These are phyloP conservation scores for Beta macrorhiza DNA, from an alignment of 179 eudicot genomes.

Conservation along the genomic window DNA sequence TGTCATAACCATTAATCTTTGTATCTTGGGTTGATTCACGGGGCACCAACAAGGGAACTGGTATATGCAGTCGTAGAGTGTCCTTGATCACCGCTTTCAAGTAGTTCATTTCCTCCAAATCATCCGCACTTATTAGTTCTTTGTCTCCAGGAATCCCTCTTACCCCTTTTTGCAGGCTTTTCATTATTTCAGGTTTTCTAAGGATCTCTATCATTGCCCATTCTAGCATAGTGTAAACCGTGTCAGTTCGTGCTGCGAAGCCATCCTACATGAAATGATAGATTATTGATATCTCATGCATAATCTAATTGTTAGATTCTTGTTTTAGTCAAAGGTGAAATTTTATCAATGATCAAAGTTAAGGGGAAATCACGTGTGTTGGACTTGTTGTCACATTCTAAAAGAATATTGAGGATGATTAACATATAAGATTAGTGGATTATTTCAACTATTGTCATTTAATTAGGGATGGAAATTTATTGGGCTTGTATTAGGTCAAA, in stretches of 20 bases:
- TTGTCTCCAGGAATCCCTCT: slow-evolving; percentile 20
- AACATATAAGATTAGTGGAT: too few species aligned
- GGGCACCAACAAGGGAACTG: slow-evolving; percentile 36
- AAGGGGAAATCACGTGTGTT: not conserved
- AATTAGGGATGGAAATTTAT: too few species aligned
- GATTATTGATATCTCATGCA: not conserved
- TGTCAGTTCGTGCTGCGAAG: slow-evolving; percentile 35
- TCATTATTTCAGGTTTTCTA: slow-evolving; percentile 32
- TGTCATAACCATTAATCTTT: slow-evolving; percentile 29
- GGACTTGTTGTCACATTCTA: not conserved
- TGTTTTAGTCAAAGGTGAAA: not conserved
- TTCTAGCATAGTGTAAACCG: slow-evolving; percentile 19
- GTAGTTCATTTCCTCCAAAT: slow-evolving; percentile 38
- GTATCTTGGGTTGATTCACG: slow-evolving; percentile 33
- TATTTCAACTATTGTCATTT: too few species aligned
- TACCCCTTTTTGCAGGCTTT: slow-evolving; percentile 36
- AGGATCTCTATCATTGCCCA: slow-evolving; percentile 51
- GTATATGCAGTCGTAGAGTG: slow-evolving; percentile 43
- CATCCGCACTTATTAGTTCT: slow-evolving; percentile 29
- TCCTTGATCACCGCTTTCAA: slow-evolving; percentile 47
- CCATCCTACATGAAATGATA: slow-evolving; percentile 26
- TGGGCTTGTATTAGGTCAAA: too few species aligned
- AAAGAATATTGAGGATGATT: not conserved
- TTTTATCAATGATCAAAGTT: not conserved
- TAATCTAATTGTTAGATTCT: not conserved